Evolutionary conservation across 2,329 filamentous ascomycete genomes (phyloP).

Genomic region (Fusarium sororula): DNA sequence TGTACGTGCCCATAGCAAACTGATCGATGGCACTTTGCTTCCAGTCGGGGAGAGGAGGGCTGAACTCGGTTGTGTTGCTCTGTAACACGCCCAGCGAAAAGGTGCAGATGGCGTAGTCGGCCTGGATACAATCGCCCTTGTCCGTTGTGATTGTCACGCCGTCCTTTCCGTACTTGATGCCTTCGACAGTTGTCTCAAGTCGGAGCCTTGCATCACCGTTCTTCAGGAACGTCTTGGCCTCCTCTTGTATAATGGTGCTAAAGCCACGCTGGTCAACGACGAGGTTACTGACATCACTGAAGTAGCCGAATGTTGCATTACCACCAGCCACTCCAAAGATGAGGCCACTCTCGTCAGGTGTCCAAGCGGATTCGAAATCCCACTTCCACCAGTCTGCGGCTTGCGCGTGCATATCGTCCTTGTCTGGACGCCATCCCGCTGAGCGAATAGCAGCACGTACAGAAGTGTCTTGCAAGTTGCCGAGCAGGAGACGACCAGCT

Average conservation of each 20-base stretch:
- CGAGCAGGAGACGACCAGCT: slow-evolving; percentile 64
- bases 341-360: slow-evolving; percentile 65
- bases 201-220: slow-evolving; percentile 64
- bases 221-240: slow-evolving; percentile 66
- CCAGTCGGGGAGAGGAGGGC: slow-evolving; percentile 68
- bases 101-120: slow-evolving; percentile 71
- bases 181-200: slow-evolving; percentile 66
- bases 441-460: slow-evolving; percentile 66
- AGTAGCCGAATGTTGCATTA: slow-evolving; percentile 71
- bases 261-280: slow-evolving; percentile 70
- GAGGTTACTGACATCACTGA: slow-evolving; percentile 68
- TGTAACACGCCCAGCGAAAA: slow-evolving; percentile 76
- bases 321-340: slow-evolving; percentile 64
- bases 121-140: slow-evolving; percentile 64
- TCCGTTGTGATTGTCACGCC: slow-evolving; percentile 63
- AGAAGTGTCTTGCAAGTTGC: slow-evolving; percentile 70
- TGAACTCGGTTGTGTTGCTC: slow-evolving; percentile 65
- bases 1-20: slow-evolving; percentile 77
- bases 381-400: slow-evolving; percentile 65
- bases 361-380: slow-evolving; percentile 67
- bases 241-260: slow-evolving; percentile 63
- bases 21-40: slow-evolving; percentile 70
- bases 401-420: slow-evolving; percentile 59
- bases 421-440: slow-evolving; percentile 69
- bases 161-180: slow-evolving; percentile 60